Evolutionary conservation across 1,139 yeast species (phyloP).

Genomic region (Suhomyces yuchorum): DNA sequence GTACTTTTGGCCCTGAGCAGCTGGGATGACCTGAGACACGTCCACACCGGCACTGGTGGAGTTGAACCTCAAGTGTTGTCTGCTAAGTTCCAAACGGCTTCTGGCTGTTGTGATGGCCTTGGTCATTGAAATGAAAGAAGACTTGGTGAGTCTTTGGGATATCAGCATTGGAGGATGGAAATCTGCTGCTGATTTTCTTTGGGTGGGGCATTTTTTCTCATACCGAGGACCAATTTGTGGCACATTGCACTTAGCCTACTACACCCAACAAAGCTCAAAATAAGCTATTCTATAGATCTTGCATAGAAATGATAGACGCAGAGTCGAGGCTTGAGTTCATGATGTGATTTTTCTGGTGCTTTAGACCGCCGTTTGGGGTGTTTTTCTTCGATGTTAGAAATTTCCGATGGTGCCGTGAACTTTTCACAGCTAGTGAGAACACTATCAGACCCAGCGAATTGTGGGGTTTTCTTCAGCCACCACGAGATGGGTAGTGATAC

Average conservation of each 20-base stretch:
- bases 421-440: too few relatives aligned
- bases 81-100: conserved; percentile 24
- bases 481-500: background rate
- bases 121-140: background rate
- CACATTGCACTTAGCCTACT: background rate
- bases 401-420: too few relatives aligned
- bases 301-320: too few relatives aligned
- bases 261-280: background rate
- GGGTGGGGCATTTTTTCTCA: background rate
- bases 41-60: conserved; percentile 11
- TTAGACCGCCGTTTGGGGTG: too few relatives aligned
- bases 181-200: background rate
- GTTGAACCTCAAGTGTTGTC: conserved; percentile 23
- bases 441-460: too few relatives aligned
- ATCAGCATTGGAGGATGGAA: background rate
- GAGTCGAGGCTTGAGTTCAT: too few relatives aligned
- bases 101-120: conserved; percentile 17
- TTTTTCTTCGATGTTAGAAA: too few relatives aligned
- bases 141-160: background rate
- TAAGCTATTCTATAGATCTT: background rate
- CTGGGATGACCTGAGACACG: conserved; percentile 15
- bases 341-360: too few relatives aligned
- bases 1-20: conserved; percentile 38
- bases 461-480: background rate
- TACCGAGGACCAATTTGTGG: background rate